phyloP scores from a whole-genome alignment of 345 rosid genomes.

The Arabis hirsuta region DNA sequence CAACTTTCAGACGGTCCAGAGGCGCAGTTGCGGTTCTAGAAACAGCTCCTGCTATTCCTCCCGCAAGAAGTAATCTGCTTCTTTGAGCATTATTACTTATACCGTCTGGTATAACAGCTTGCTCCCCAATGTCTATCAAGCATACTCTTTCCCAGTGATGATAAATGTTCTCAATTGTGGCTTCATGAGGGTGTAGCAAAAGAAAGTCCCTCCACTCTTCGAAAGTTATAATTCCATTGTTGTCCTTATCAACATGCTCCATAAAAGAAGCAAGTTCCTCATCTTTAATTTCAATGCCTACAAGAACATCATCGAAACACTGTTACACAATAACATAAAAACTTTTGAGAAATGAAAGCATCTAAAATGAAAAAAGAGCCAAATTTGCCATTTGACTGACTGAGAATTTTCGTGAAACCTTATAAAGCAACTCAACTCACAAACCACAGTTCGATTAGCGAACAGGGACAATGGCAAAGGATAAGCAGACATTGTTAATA shows the following conservation, averaged over 20 bases:
- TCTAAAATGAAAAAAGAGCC: background rate
- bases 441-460: background rate
- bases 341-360: constrained; percentile 1
- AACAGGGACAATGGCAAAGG: background rate
- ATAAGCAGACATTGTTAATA: background rate
- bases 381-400: background rate
- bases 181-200: constrained; percentile 91
- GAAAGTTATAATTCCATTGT: constrained; percentile 90
- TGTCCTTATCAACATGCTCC: constrained; percentile 97
- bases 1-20: constrained; percentile 88
- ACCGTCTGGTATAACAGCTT: constrained; percentile 91
- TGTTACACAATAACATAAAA: background rate
- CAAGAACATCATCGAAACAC: constrained; percentile 49
- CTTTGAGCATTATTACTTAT: constrained; percentile 80
- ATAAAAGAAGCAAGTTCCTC: constrained; percentile 86
- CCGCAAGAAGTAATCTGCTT: constrained; percentile 82
- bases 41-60: constrained; percentile 94
- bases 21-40: constrained; percentile 97
- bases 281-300: constrained; percentile 89
- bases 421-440: background rate
- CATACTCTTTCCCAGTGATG: constrained; percentile 95
- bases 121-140: constrained; percentile 95
- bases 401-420: background rate
- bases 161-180: constrained; percentile 88
- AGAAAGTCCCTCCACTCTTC: constrained; percentile 99